phyloP scores from a whole-genome alignment of 192 early-diverging fungal genomes.

The Lobulomyces angularis region DNA sequence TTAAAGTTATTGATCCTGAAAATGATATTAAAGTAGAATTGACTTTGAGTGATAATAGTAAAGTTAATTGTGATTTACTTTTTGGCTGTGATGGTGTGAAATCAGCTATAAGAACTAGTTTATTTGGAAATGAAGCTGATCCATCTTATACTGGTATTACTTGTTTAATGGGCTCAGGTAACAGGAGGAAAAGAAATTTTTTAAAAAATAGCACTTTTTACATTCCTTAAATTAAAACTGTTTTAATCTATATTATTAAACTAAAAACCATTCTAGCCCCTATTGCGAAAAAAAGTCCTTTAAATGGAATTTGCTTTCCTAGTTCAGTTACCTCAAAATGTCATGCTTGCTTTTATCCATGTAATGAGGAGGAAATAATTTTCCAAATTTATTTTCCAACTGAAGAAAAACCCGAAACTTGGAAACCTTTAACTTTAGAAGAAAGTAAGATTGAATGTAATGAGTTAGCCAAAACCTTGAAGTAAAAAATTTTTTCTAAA shows the following conservation, averaged over 20 bases:
- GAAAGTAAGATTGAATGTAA: constrained; percentile 13
- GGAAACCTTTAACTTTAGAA: constrained; percentile 17
- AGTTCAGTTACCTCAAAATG: constrained; percentile 22
- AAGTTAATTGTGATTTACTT: constrained; percentile 7
- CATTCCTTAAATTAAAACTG: too few species aligned
- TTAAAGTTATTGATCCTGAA: constrained; percentile 1
- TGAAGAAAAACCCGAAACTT: constrained; percentile 26
- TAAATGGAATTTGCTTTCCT: constrained; percentile 24
- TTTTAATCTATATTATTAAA: too few species aligned
- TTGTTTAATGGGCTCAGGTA: constrained; percentile 35
- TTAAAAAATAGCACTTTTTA: too few species aligned
- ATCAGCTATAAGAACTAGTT: constrained; percentile 15
- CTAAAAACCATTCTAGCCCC: too few species aligned
- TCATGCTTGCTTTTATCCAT: constrained; percentile 25
- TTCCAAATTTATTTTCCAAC: constrained; percentile 32
- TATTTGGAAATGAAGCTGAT: constrained; percentile 14
- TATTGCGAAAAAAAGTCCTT: constrained; percentile 8
- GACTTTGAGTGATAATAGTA: constrained; percentile 7
- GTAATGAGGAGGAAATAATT: constrained; percentile 23
- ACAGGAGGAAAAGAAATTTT: too few species aligned
- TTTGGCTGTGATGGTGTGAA: constrained; percentile 34
- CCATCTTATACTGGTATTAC: constrained; percentile 27
- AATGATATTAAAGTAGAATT: constrained; percentile 7
- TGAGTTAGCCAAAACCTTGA: constrained; percentile 7
- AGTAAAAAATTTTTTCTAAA: background rate